phyloP scores from a whole-genome alignment of 306 rosid species.

The Rosa multiflora region DNA sequence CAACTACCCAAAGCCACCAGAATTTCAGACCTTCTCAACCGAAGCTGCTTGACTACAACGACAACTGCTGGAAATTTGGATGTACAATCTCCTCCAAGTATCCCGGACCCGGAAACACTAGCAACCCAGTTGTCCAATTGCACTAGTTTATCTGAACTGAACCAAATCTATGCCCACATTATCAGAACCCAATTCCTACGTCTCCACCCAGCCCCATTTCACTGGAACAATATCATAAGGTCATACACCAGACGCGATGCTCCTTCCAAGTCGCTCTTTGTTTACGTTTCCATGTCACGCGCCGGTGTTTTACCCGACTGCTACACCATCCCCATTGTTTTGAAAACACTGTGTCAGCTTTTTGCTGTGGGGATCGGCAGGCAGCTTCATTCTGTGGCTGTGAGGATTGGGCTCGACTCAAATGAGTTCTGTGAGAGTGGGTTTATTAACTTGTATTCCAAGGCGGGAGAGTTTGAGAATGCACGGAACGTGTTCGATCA shows the following conservation, averaged over 20 bases:
- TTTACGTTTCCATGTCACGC: slow-evolving; percentile 44
- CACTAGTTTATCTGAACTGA: slow-evolving; percentile 28
- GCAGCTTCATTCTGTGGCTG: slow-evolving; percentile 54
- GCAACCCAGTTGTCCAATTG: slow-evolving; percentile 41
- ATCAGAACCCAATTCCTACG: slow-evolving; percentile 43
- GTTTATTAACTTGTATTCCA: slow-evolving; percentile 48
- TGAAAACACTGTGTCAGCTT: slow-evolving; percentile 50
- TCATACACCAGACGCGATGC: slow-evolving; percentile 53
- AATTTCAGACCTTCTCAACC: slow-evolving; percentile 12
- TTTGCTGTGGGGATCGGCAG: slow-evolving; percentile 41
- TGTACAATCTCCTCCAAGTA: not conserved
- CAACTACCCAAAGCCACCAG: slow-evolving; percentile 1
- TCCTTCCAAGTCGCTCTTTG: slow-evolving; percentile 44
- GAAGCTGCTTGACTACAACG: slow-evolving; percentile 4
- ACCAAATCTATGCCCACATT: slow-evolving; percentile 42
- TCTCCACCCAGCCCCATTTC: slow-evolving; percentile 43
- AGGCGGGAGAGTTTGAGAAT: slow-evolving; percentile 55
- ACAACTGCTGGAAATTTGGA: not conserved
- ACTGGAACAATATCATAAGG: slow-evolving; percentile 68
- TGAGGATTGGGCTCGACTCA: slow-evolving; percentile 53
- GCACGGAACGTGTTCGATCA: slow-evolving; percentile 63
- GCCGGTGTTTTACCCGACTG: slow-evolving; percentile 57
- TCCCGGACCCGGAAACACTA: slow-evolving; percentile 25
- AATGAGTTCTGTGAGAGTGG: slow-evolving; percentile 73
- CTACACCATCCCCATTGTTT: slow-evolving; percentile 64